phyloP scores from a whole-genome alignment of 192 early-diverging fungal species.

The Funneliformis geosporum region DNA sequence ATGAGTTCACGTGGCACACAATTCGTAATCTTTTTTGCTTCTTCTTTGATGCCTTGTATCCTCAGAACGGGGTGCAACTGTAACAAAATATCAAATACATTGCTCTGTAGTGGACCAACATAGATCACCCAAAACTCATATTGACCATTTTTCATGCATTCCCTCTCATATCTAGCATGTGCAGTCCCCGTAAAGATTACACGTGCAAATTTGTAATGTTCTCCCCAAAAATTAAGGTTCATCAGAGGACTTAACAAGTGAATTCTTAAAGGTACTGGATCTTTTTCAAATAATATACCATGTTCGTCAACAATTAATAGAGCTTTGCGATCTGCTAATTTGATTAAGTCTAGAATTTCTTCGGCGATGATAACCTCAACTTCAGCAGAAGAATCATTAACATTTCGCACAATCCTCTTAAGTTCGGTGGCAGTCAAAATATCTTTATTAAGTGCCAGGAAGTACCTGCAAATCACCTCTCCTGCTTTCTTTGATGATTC shows the following conservation, averaged over 20 bases:
- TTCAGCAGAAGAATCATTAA: neutral
- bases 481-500: neutral
- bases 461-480: conserved; percentile 11
- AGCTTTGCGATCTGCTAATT: conserved; percentile 7
- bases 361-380: neutral
- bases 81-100: conserved; percentile 31
- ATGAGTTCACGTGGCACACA: conserved; percentile 39
- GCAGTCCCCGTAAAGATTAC: conserved; percentile 36
- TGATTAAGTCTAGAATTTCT: conserved; percentile 19
- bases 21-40: conserved; percentile 35
- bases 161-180: conserved; percentile 34
- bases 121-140: conserved; percentile 24
- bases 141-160: conserved; percentile 31
- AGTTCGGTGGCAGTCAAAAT: conserved; percentile 39
- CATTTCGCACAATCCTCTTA: conserved; percentile 24
- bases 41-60: conserved; percentile 7
- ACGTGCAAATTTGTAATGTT: conserved; percentile 33
- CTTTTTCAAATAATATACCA: conserved; percentile 33
- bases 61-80: conserved; percentile 26
- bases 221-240: conserved; percentile 33
- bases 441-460: conserved; percentile 39
- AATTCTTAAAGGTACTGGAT: conserved; percentile 26
- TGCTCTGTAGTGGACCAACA: conserved; percentile 33
- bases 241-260: conserved; percentile 27
- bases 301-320: conserved; percentile 43